These are phyloP conservation scores for Gymnopilus dilepis DNA, from an alignment of 768 basidiomycete species.

Conservation along the genomic window DNA sequence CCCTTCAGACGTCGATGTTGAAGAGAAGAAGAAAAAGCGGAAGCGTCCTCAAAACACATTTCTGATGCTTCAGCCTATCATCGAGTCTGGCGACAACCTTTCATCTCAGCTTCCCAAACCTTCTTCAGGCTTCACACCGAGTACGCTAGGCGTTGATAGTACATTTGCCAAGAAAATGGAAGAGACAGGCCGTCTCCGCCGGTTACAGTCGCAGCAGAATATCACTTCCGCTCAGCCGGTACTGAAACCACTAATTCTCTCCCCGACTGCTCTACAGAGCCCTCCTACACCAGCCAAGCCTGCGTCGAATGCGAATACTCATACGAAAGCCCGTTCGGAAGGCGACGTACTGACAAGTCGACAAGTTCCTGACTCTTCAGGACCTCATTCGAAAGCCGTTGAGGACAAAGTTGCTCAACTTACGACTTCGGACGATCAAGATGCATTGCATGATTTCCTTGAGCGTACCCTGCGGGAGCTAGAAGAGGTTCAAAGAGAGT, in stretches of 20 bases:
- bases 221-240: not conserved
- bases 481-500: constrained; percentile 5
- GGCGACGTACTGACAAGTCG: not conserved
- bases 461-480: constrained; percentile 6
- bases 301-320: not conserved
- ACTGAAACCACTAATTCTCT: not conserved
- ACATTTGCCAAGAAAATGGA: constrained; percentile 17
- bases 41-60: constrained; percentile 4
- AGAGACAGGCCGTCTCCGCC: constrained; percentile 11
- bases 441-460: constrained; percentile 7
- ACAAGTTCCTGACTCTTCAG: not conserved
- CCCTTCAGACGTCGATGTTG: not conserved
- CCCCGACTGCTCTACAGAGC: not conserved
- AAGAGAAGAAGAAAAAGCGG: constrained; percentile 2
- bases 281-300: not conserved
- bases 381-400: not conserved
- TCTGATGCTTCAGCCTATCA: constrained; percentile 13
- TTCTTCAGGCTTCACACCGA: constrained; percentile 1
- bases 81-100: constrained; percentile 1
- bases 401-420: not conserved
- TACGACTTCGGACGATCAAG: not conserved
- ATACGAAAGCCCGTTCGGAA: not conserved
- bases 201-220: constrained; percentile 10
- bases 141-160: not conserved
- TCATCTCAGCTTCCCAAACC: not conserved